These are phyloP conservation scores for Gossypioides kirkii DNA, from an alignment of 345 rosid genomes.

Conservation along the genomic window DNA sequence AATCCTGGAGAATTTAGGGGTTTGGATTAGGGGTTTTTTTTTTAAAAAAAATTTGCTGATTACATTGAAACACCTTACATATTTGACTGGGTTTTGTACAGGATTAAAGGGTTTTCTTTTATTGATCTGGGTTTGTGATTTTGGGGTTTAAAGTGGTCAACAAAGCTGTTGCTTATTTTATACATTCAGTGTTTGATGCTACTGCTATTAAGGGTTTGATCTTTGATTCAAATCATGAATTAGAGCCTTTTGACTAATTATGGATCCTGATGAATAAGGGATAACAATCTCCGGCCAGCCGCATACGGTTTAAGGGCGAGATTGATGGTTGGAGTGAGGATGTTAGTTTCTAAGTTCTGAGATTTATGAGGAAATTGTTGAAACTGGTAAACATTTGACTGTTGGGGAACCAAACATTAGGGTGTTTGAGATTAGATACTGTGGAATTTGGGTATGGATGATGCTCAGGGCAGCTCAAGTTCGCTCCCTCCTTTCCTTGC, in stretches of 20 bases:
- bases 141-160: background rate
- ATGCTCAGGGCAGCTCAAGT: constrained; percentile 53
- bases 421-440: constrained; percentile 14
- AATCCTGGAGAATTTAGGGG: constrained; percentile 12
- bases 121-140: constrained; percentile 4
- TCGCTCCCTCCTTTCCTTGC: constrained; percentile 83
- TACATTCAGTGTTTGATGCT: background rate
- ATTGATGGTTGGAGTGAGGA: background rate
- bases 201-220: background rate
- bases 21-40: constrained; percentile 3
- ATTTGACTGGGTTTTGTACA: background rate
- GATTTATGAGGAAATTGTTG: constrained; percentile 3
- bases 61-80: background rate
- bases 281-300: background rate
- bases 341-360: background rate
- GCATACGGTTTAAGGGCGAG: background rate
- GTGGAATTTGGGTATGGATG: constrained; percentile 51
- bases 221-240: constrained; percentile 4
- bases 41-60: background rate
- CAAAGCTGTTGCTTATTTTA: background rate
- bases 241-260: constrained; percentile 18
- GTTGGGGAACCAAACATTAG: background rate
- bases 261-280: constrained; percentile 3
- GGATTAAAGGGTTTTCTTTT: background rate
- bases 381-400: constrained; percentile 5